Evolutionary conservation across 176 grass and related monocot species (phyloP), one percentile per base, ranked within the genome.

Genomic region (Rhipidocladum racemiflorum): DNA sequence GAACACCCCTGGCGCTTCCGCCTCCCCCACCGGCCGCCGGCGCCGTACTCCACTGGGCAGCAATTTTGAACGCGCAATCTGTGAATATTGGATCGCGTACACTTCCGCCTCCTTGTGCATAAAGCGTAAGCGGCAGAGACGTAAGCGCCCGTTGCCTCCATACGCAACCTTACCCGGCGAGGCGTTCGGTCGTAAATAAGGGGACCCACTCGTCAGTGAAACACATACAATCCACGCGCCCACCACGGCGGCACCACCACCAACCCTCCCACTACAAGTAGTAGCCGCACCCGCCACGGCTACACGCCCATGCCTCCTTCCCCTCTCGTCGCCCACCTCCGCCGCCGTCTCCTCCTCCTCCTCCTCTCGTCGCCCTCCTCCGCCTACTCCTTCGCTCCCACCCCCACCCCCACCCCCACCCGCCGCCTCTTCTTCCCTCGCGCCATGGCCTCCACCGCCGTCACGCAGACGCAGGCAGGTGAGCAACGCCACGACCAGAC

Each of bases 391-490:
- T 11, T n/a, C 55, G 28, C 38, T 1, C 1, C 5, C 16, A 8
- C 65, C 62, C 4, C 70, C 4, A 8, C 65, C 62, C 4, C 70
- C 4, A 8, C 36, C 38, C 49, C 18, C 2, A 13, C n/a, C 6
- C 46, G 46, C 29, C 28, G 6, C 68, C 23, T 78, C 45, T 7
- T 67, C 45, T 21, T 20, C 80, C n/a, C 20, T 4, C 73, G 78
- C 72, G 79, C 74, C 75, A 90, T 90, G 87, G 71, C 81, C 69
- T 34, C 76, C 42, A 20, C 43, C 42, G 62, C 49, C 5, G 61
- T 21, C 24, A 36, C 48, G 55, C 83, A 56, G 35, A 36, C 48
- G 55, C 83, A 56, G 35, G n/a, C 73, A 72, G 83, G 88, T 89
- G 49, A 88, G 55, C 68, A 20, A 0, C 36, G 6, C 40, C 7